Base-by-base conservation (phyloP, 2,329 filamentous ascomycete genomes). In the Colletotrichum gigasporum region DNA sequence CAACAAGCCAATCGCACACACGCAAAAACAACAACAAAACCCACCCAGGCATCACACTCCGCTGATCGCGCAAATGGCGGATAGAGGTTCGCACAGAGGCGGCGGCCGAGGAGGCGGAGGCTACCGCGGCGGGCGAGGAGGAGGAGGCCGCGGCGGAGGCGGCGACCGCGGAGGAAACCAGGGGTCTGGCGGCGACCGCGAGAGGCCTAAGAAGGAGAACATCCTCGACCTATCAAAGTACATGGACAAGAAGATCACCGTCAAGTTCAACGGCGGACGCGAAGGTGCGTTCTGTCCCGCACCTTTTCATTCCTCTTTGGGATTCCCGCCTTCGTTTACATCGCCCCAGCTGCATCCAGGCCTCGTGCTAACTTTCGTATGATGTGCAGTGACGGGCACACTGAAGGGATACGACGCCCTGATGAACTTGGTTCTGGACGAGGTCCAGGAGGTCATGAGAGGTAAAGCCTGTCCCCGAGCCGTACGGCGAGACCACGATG, bases 131-230 rank as follows among this genome's bases (percentile, higher is more conserved):
- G 77, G 81, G 71, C 79, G 81, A n/a, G 75, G 79, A 53, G 75
- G 80, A 66, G 85, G 81, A 61, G 80, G 74, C 35, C 74, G 72
- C n/a, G 75, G 71, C 52, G 74, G 69, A 34, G 71, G 71, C 37
- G 79, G 79, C 52, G 78, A 81, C 60, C 78, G 84, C 65, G 63
- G 63, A 32, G 63, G 50, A 22, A 81, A 62, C 50, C 60, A 61
- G 35, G 51, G 68, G 28, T 34, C 63, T 34, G 54, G 52, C 35
- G 69, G 68, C 51, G 76, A 86, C 66, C 81, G 85, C 70, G 92
- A 96, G 80, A 88, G 90, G 72, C 93, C 94, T 66, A 97, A 97
- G 88, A 98, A 98, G 85, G 96, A 99, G 80, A 98, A 97, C 78
- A 99, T 99, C 72, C 87, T 99, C 56, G 95, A 99, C 75, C 80